Base-by-base conservation (phyloP, 2,329 filamentous ascomycete genomes). In the Colletotrichum theobromicola region DNA sequence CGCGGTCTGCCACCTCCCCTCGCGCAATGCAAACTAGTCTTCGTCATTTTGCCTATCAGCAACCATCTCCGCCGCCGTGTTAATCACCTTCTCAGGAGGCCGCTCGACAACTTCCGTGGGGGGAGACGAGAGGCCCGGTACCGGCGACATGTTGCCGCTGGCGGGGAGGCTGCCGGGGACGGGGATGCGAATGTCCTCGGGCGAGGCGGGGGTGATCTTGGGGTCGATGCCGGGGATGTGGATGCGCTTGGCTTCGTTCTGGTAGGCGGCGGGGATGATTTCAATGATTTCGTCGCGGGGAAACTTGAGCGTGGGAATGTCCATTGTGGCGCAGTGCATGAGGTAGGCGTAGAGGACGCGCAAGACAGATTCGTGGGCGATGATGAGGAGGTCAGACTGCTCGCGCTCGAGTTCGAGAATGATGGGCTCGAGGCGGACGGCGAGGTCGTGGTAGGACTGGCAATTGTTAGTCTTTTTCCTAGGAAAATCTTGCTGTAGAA, bases 271-370 rank as follows among this genome's bases (percentile, higher is more conserved):
- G 4, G 97, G 97, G 74, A 98, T 97, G 82, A 99, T 98, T 88
- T 99, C 97, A 78, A 99, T 98, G 81, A 99, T 98, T 83, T 99
- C 95, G 81, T 99, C 94, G 57, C 97, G 94, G 5, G 97, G 97
- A 80, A 99, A 99, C 78, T 95, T 94, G 76, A 99, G 91, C 78
- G 93, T 94, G 5, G 97, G 97, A 76, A 99, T 99, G 81, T 98
- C 95, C 83, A 94, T 94, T 10, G 97, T 96, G 82, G 96, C 97
- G 85, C 97, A 98, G 79, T 98, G 97, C 97, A 99, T 99, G 50
- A 99, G 89, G 84, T 99, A 99, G 28, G 96, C 96, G 82, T 99
- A 99, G 5, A 99, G 90, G 28, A 99, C 97, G 57, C 97, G 94
- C 61, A 99, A 90, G n/a, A 99, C 97, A 66, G 95, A 98, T 84